Evolutionary conservation across 352 stramenopile species (phyloP).

Genomic region (Pythium insidiosum): DNA sequence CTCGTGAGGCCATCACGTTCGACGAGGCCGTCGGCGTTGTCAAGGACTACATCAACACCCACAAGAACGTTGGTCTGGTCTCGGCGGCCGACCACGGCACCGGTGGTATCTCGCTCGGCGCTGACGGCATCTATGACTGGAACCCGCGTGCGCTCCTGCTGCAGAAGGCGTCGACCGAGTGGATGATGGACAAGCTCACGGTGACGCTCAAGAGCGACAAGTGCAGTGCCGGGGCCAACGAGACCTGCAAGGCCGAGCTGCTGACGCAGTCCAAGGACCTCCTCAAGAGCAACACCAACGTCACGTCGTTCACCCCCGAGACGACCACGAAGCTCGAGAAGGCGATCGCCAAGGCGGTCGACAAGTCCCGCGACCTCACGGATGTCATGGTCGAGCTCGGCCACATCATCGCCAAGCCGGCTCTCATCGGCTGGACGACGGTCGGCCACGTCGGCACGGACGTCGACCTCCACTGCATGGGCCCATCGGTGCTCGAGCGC

Average conservation of each 20-base stretch:
- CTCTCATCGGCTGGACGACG: slow-evolving; percentile 50
- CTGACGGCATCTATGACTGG: slow-evolving; percentile 38
- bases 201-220: slow-evolving; percentile 28
- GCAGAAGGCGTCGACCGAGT: slow-evolving; percentile 57
- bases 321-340: slow-evolving; percentile 17
- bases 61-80: slow-evolving; percentile 44
- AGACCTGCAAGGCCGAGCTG: slow-evolving; percentile 35
- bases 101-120: slow-evolving; percentile 47
- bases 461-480: slow-evolving; percentile 70
- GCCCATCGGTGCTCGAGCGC: slow-evolving; percentile 40
- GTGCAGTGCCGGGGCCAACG: no score
- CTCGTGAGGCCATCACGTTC: slow-evolving; percentile 58
- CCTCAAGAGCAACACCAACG: slow-evolving; percentile 44
- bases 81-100: slow-evolving; percentile 60
- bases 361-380: slow-evolving; percentile 28
- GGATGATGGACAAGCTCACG: slow-evolving; percentile 34
- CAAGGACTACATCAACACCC: slow-evolving; percentile 37
- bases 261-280: slow-evolving; percentile 30
- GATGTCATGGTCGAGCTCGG: slow-evolving; percentile 46
- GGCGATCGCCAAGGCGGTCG: slow-evolving; percentile 33
- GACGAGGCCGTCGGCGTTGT: slow-evolving; percentile 58
- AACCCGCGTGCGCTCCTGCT: slow-evolving; percentile 30
- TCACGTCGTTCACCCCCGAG: slow-evolving; percentile 25
- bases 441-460: slow-evolving; percentile 60
- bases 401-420: slow-evolving; percentile 36